phyloP scores from a whole-genome alignment of 1,284 basidiomycete genomes.

The Trichosporon faecale region DNA sequence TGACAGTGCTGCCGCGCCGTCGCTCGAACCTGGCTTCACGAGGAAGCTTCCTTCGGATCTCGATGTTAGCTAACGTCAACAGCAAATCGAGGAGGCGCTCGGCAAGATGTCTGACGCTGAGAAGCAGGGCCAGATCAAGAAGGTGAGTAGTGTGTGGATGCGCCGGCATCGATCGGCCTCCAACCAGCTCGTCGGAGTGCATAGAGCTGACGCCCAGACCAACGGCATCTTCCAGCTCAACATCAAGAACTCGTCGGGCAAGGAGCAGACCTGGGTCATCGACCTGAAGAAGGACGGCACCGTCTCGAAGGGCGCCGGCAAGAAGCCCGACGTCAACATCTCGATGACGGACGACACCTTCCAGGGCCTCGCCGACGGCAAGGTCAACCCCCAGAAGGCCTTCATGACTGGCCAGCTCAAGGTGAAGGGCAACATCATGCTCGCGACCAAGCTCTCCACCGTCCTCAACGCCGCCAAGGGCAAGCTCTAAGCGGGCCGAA shows the following conservation, averaged over 20 bases:
- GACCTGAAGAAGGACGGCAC: constrained; percentile 88
- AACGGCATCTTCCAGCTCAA: constrained; percentile 89
- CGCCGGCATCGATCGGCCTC: background rate
- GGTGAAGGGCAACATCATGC: constrained; percentile 47
- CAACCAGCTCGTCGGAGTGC: background rate
- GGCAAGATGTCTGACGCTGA: constrained; percentile 65
- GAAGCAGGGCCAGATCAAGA: constrained; percentile 77
- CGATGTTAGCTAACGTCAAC: background rate
- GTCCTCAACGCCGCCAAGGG: constrained; percentile 62
- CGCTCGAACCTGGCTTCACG: too few relatives aligned
- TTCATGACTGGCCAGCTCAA: constrained; percentile 87
- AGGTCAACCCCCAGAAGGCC: constrained; percentile 76
- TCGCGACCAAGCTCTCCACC: constrained; percentile 70
- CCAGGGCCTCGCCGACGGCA: constrained; percentile 50
- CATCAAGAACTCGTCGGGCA: constrained; percentile 71
- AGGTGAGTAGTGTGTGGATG: constrained; percentile 7
- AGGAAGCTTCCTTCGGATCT: too few relatives aligned
- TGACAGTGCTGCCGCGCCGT: too few relatives aligned
- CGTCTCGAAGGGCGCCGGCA: constrained; percentile 73
- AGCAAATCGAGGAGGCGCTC: constrained; percentile 63
- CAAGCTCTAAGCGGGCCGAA: constrained; percentile 33
- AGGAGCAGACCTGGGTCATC: constrained; percentile 77
- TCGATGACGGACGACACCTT: constrained; percentile 48
- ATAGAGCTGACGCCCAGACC: constrained; percentile 58
- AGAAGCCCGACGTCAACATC: constrained; percentile 56